Base-by-base conservation (phyloP, 495 filamentous ascomycete genomes). In the Penicillium parvum region DNA sequence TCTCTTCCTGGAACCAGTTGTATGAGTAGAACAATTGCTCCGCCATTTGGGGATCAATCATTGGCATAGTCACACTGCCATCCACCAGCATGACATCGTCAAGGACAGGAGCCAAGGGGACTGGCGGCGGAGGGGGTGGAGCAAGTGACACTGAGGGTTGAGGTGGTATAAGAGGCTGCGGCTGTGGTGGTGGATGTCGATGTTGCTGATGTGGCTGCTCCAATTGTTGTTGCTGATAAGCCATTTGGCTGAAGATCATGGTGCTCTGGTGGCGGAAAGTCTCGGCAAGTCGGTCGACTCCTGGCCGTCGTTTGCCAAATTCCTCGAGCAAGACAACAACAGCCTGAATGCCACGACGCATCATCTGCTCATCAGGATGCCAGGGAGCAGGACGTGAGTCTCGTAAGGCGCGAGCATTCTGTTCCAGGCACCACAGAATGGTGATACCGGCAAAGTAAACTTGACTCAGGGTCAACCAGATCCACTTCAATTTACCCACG, bases 391-490 rank as follows among this genome's bases (percentile, higher is more conserved):
- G 49, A 0, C 40, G 64, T 5, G 60, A 66, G 17, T 72, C 68
- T 19, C 68, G 69, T 1, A 76, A 42, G 0, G 68, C 57, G 7
- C 66, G 71, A 10, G 74, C 58, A 36, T 77, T 68, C 36, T 71
- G 64, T 40, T 73, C 65, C 15, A 73, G 51, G 40, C 67, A 71
- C 69, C 69, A 73, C 11, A 77, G 43, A 42, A 77, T 65, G 36
- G 74, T 61, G 47, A 74, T 65, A 3, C 71, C 72, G 1, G 74
- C 74, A 50, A 72, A 74, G 36, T 75, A 77, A 16, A 74, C 46
- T 44, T 77, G 74, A 40, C 72, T 74, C 25, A 75, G 61, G 0
- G 74, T 73, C 32, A 77, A 57, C 74, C 74, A 77, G 15, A 74
- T 74, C 63, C 74, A 77, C 43, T 76, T 77, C 9, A 77, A 59